Conservation (phyloP, 139 green algal genomes). For the Closterium sp. region DNA sequence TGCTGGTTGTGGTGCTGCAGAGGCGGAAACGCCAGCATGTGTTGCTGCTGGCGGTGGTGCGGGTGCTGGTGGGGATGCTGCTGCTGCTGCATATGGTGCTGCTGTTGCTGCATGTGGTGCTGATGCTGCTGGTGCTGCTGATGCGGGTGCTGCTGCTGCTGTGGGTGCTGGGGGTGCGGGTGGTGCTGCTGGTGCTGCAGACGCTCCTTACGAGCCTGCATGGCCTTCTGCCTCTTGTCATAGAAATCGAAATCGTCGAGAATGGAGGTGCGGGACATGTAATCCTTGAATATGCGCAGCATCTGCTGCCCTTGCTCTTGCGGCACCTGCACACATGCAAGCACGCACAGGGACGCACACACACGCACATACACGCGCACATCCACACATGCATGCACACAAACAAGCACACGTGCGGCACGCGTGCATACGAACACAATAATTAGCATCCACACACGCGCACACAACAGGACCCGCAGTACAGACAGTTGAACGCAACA, state of each 20-base stretch:
- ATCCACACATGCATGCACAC: background rate
- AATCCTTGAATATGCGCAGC: slow-evolving; percentile 47
- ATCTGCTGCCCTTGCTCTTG: slow-evolving; percentile 40
- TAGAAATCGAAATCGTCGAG: slow-evolving; percentile 55
- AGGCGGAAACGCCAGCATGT: background rate
- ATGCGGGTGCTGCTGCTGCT: slow-evolving; percentile 1
- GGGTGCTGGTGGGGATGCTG: background rate
- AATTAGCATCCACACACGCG: too few species aligned
- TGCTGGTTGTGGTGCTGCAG: background rate
- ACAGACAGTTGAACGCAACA: background rate
- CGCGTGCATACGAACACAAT: too few species aligned
- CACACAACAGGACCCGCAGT: background rate
- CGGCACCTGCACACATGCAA: slow-evolving; percentile 19
- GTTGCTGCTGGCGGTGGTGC: background rate
- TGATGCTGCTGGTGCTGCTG: background rate
- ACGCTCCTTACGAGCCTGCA: slow-evolving; percentile 37
- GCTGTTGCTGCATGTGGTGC: slow-evolving; percentile 1
- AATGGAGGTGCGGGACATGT: slow-evolving; percentile 31
- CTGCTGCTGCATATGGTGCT: slow-evolving; percentile 2
- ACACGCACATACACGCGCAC: background rate
- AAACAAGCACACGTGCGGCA: background rate
- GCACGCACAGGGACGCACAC: background rate
- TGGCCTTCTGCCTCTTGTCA: slow-evolving; percentile 38
- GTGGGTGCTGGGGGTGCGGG: background rate
- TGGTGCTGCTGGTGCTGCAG: slow-evolving; percentile 37